Evolutionary conservation across 352 stramenopile species (phyloP).

Genomic region (Blastocystis hominis): DNA sequence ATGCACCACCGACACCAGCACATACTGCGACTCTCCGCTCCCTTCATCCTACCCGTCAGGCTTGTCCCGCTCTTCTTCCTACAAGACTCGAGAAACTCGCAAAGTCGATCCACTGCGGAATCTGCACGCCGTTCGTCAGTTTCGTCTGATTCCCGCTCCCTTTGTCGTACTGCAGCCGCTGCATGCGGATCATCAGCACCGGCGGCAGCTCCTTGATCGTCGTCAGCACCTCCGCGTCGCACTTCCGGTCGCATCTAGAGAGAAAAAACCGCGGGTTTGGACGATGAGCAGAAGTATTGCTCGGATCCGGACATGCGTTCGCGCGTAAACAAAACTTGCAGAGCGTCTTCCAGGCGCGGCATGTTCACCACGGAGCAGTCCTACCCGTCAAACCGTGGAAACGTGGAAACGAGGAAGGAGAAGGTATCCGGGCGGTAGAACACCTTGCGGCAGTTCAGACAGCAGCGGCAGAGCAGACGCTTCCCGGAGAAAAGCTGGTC

Average conservation of each 20-base stretch:
- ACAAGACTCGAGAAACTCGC: slow-evolving; percentile 11
- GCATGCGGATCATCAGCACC: slow-evolving; percentile 18
- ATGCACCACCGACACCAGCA: slow-evolving; percentile 1
- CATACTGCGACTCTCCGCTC: slow-evolving; percentile 14
- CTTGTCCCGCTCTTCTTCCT: background rate
- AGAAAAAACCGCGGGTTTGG: background rate
- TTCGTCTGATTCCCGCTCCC: slow-evolving; percentile 37
- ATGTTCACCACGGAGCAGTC: slow-evolving; percentile 37
- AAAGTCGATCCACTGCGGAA: slow-evolving; percentile 14
- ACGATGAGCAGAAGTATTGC: slow-evolving; percentile 52
- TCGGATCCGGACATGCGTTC: slow-evolving; percentile 31
- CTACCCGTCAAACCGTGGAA: background rate
- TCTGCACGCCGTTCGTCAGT: slow-evolving; percentile 49
- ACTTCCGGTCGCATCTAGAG: slow-evolving; percentile 26
- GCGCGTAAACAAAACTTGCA: slow-evolving; percentile 28
- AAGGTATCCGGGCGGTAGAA: slow-evolving; percentile 48
- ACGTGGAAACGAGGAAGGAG: slow-evolving; percentile 5
- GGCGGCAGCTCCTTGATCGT: background rate
- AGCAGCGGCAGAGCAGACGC: slow-evolving; percentile 44
- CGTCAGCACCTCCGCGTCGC: slow-evolving; percentile 39
- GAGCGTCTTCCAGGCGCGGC: slow-evolving; percentile 38
- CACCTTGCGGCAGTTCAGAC: slow-evolving; percentile 22
- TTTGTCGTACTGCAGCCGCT: slow-evolving; percentile 36
- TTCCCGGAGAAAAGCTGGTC: slow-evolving; percentile 13
- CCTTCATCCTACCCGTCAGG: background rate